Evolutionary conservation across 108 stramenopile species (phyloP).

Genomic region (Cyclostephanos invisitatus): DNA sequence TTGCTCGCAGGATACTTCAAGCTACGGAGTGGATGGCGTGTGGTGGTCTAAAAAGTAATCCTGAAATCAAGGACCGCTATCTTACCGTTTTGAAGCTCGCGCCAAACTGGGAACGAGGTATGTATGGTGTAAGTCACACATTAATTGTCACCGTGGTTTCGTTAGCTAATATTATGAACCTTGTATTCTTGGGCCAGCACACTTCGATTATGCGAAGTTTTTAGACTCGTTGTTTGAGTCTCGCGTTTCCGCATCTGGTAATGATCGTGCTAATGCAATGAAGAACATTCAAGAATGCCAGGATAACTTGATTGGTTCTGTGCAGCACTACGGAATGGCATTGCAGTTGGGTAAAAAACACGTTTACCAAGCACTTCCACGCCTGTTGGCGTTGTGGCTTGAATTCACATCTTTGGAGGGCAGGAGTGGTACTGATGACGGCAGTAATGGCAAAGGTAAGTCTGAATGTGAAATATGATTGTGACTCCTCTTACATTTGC

Average conservation of each 20-base stretch:
- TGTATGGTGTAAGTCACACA: not conserved
- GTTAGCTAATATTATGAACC: conserved; percentile 7
- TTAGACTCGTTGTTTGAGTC: conserved; percentile 63
- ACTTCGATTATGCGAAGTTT: conserved; percentile 83
- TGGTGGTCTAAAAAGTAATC: conserved; percentile 65
- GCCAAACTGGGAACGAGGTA: conserved; percentile 88
- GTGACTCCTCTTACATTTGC: not conserved
- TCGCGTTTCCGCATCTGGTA: conserved; percentile 49
- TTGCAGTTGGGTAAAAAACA: conserved; percentile 74
- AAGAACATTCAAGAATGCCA: conserved; percentile 66
- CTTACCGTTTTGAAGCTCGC: conserved; percentile 58
- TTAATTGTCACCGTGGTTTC: not conserved
- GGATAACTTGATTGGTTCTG: conserved; percentile 65
- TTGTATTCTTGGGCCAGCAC: conserved; percentile 35
- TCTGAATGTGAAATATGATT: not conserved
- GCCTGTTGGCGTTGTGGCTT: conserved; percentile 87
- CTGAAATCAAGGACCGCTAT: conserved; percentile 73
- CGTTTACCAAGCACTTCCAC: conserved; percentile 86
- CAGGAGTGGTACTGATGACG: not conserved
- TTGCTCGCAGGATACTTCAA: conserved; percentile 63
- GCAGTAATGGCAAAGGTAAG: conserved; percentile 11
- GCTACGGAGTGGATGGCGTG: conserved; percentile 82
- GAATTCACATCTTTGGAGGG: conserved; percentile 62
- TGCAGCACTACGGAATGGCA: conserved; percentile 71
- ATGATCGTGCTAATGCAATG: conserved; percentile 23